Evolutionary conservation across 352 stramenopile species (phyloP).

Genomic region (Globisporangium iwayamae): DNA sequence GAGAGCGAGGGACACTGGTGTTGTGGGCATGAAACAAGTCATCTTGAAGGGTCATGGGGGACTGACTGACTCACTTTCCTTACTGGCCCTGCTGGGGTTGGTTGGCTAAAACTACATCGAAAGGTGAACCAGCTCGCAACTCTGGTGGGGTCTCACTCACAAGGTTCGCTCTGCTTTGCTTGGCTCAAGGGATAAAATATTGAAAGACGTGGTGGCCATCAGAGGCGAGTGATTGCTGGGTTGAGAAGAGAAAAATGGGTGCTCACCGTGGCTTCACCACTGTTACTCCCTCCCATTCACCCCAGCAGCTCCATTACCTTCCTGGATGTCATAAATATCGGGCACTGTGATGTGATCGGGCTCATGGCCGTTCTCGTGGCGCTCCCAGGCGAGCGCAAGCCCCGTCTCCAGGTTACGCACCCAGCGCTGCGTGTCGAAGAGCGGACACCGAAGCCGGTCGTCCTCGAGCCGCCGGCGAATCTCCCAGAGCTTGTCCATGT

Average conservation of each 20-base stretch:
- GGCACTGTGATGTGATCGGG: slow-evolving; percentile 81
- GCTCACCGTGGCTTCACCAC: background rate
- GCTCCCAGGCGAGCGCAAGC: slow-evolving; percentile 65
- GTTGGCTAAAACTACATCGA: slow-evolving; percentile 4
- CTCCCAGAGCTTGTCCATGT: slow-evolving; percentile 81
- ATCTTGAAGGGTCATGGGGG: background rate
- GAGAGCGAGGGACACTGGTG: background rate
- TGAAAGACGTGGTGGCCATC: background rate
- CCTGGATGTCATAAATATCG: slow-evolving; percentile 57
- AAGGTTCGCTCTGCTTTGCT: background rate
- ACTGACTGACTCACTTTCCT: too few species aligned
- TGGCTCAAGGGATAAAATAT: background rate
- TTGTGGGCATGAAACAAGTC: background rate
- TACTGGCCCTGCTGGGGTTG: background rate
- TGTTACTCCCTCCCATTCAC: background rate
- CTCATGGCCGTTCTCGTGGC: slow-evolving; percentile 56
- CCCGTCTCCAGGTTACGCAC: slow-evolving; percentile 84
- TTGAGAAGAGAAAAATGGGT: background rate
- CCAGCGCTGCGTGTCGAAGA: slow-evolving; percentile 84
- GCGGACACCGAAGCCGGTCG: slow-evolving; percentile 51
- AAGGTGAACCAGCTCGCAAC: background rate
- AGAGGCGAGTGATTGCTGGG: background rate
- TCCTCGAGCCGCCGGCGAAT: slow-evolving; percentile 71
- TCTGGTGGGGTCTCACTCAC: background rate
- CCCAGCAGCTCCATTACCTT: background rate